These are phyloP conservation scores for Termitomyces sp. DNA, from an alignment of 768 basidiomycete species.

Conservation along the genomic window DNA sequence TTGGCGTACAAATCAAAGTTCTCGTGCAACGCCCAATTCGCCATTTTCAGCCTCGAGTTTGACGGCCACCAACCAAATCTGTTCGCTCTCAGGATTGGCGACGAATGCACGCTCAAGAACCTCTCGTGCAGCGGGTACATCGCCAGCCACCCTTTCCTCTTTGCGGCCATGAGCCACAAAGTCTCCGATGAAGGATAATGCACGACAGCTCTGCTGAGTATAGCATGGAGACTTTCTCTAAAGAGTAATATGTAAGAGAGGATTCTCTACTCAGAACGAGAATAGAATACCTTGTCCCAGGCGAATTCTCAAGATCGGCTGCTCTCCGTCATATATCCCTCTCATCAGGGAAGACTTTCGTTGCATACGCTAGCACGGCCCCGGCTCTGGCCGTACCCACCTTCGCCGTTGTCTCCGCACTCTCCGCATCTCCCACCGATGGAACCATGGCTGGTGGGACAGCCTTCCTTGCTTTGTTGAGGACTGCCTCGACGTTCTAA, in stretches of 20 bases:
- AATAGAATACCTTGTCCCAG: constrained; percentile 65
- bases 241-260: neutral
- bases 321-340: constrained; percentile 86
- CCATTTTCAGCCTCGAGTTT: constrained; percentile 97
- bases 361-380: constrained; percentile 85
- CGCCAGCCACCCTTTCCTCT: constrained; percentile 93
- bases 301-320: constrained; percentile 89
- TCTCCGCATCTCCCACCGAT: constrained; percentile 91
- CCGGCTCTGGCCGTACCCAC: constrained; percentile 84
- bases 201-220: constrained; percentile 79
- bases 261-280: neutral
- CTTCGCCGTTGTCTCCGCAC: constrained; percentile 66
- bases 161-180: constrained; percentile 97
- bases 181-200: constrained; percentile 96
- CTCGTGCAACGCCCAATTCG: constrained; percentile 80
- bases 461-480: constrained; percentile 93
- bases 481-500: constrained; percentile 93
- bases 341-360: constrained; percentile 90
- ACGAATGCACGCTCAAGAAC: constrained; percentile 89
- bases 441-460: constrained; percentile 96
- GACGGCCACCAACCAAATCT: constrained; percentile 96
- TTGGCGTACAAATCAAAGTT: constrained; percentile 87
- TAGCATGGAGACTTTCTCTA: constrained; percentile 77
- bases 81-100: constrained; percentile 94
- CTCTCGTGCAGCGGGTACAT: constrained; percentile 87